phyloP scores from a whole-genome alignment of 1,284 basidiomycete genomes.

The Rhodotorula sp. region DNA sequence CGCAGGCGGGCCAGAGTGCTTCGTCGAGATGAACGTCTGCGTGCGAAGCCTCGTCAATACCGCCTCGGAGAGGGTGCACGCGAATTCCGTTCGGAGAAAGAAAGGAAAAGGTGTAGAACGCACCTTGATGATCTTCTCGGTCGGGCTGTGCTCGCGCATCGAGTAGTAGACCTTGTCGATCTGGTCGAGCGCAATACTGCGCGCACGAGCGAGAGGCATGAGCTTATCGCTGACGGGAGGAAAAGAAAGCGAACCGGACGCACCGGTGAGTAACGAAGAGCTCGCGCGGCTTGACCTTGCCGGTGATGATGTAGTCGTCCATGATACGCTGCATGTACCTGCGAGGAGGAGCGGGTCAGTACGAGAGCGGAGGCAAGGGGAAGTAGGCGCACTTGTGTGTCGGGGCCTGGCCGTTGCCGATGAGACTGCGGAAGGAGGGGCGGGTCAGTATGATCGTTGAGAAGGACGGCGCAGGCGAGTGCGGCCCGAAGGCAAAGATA shows the following conservation, averaged over 20 bases:
- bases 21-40: slow-evolving; percentile 47
- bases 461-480: neutral
- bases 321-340: slow-evolving; percentile 73
- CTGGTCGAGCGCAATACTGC: slow-evolving; percentile 47
- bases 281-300: slow-evolving; percentile 70
- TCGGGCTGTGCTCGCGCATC: slow-evolving; percentile 34
- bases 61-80: too few species aligned
- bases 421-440: slow-evolving; percentile 16
- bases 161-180: slow-evolving; percentile 41
- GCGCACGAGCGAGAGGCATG: neutral
- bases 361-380: too few species aligned
- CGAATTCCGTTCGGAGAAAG: too few species aligned
- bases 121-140: slow-evolving; percentile 29
- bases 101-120: neutral
- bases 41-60: neutral
- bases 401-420: slow-evolving; percentile 55
- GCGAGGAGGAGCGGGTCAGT: slow-evolving; percentile 52
- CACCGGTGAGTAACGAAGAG: slow-evolving; percentile 51
- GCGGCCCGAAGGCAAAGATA: too few species aligned
- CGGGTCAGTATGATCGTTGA: neutral
- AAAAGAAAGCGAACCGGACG: neutral
- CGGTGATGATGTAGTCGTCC: slow-evolving; percentile 62
- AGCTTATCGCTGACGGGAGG: neutral
- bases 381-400: neutral
- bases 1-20: slow-evolving; percentile 39